Evolutionary conservation across 2,329 filamentous ascomycete species (phyloP), one percentile per base, ranked within the genome.

Genomic region (Hypoxylon sp.): DNA sequence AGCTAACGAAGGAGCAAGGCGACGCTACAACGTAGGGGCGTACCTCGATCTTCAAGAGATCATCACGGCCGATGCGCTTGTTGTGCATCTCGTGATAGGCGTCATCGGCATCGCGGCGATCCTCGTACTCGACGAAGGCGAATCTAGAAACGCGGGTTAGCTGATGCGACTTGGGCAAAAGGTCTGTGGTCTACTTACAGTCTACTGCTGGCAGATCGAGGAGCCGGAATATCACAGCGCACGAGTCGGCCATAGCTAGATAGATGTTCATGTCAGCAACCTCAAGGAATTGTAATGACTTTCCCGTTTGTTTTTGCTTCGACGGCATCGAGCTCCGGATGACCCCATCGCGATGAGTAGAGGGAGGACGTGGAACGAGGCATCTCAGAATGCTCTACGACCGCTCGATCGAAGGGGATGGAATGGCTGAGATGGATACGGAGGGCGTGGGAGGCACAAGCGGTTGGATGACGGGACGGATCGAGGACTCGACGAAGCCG

Each of bases 31-130:
- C n/a, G 15, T 23, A 23, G 2, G 26, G 18, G 68, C 84, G 67
- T 79, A 97, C 95, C 86, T 99, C 95, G 67, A 99, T 98, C 82
- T 99, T 99, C 79, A 99, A 76, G 58, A 97, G 81, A 72, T 99
- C 95, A 73, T 99, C 95, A 63, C 94, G 89, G 43, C 92, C 93
- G 69, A 99, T 92, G 67, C 94, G 92, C 86, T 97, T 97, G 83
- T 98, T 98, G 75, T 99, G 95, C 95, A 99, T 99, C 81, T 99
- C 95, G 77, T 99, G 92, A 75, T 99, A 99, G 43, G 95, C 95
- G 80, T 99, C 95, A 77, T 99, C 95, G 64, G 95, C 93, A 82
- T 99, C 95, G 69, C 95, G 93, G 70, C 94, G 91, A 77, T 93
- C 96, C 81, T 99, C 95, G 77, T 99, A 99, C 79, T 99, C 95